These are phyloP conservation scores for Nicotiana rustica DNA, from an alignment of 305 asterid genomes.

Conservation along the genomic window DNA sequence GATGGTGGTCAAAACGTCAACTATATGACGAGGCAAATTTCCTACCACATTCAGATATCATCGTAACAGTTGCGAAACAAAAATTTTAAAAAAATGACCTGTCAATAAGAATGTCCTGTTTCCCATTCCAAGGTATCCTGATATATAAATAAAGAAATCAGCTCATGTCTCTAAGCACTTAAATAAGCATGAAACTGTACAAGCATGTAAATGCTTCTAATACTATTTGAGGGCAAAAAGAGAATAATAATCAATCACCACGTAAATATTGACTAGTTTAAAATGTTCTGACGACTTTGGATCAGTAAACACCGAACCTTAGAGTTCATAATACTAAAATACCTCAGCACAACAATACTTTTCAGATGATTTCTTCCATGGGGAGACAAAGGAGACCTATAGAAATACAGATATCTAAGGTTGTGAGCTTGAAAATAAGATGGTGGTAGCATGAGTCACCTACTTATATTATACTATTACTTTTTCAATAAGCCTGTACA, in stretches of 20 bases:
- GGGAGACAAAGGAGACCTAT: not conserved
- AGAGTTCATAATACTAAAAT: constrained; percentile 1
- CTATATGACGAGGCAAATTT: constrained; percentile 8
- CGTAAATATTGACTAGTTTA: constrained; percentile 1
- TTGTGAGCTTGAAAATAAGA: not conserved
- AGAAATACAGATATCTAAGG: not conserved
- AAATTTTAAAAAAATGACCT: constrained; percentile 50
- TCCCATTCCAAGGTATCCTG: constrained; percentile 99
- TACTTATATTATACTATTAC: not conserved
- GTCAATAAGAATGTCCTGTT: constrained; percentile 90
- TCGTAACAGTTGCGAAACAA: not conserved
- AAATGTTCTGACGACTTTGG: constrained; percentile 9
- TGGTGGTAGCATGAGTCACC: not conserved
- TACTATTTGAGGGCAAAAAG: not conserved
- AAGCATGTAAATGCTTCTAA: not conserved
- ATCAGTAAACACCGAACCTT: not conserved
- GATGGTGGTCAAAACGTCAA: constrained; percentile 36
- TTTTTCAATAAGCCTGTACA: not conserved
- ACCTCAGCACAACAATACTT: not conserved
- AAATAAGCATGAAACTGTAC: not conserved
- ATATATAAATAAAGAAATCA: constrained; percentile 33
- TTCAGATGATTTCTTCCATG: not conserved
- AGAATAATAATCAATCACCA: not conserved
- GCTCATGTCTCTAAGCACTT: constrained; percentile 28
- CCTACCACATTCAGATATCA: constrained; percentile 30